Percentiles rank a stretch among this genome's conserved stretches.
Conservation (phyloP, 2,329 filamentous ascomycete genomes). For the Aspergillus ibericus region DNA sequence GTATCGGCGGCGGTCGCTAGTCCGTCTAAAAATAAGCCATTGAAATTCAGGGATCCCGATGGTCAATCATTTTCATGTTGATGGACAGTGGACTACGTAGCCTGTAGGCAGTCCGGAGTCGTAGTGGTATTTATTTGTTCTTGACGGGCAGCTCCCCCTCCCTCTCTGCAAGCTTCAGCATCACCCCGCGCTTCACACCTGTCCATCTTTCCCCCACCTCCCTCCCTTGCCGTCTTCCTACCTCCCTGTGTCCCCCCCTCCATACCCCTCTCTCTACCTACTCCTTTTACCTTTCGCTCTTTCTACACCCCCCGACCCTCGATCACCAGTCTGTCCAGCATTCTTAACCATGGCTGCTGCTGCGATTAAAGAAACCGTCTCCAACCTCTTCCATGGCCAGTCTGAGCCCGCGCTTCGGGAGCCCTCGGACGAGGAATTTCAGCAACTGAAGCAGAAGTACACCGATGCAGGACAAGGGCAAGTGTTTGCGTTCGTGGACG, state of each 20-base stretch:
- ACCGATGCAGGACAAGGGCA: constrained; percentile 73
- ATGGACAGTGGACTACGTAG: background rate
- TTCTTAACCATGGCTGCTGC: constrained; percentile 36
- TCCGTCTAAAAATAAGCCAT: constrained; percentile 17
- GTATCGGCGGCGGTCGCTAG: background rate
- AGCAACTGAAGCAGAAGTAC: constrained; percentile 70
- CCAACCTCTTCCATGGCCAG: constrained; percentile 48
- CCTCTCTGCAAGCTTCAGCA: constrained; percentile 19
- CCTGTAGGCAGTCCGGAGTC: background rate
- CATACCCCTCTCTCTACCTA: background rate
- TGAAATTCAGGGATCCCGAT: constrained; percentile 8
- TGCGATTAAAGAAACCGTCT: constrained; percentile 46
- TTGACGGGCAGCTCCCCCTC: constrained; percentile 5
- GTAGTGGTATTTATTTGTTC: background rate
- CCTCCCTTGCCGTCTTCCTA: constrained; percentile 2
- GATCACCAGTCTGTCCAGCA: background rate
- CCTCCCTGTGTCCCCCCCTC: constrained; percentile 3
- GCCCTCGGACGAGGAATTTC: constrained; percentile 65
- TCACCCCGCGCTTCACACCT: constrained; percentile 28
- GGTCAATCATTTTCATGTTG: constrained; percentile 12
- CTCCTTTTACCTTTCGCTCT: background rate
- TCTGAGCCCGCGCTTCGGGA: constrained; percentile 43
- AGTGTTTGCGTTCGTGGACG: constrained; percentile 84
- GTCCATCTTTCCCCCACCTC: constrained; percentile 10
- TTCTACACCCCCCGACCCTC: background rate